Conservation (phyloP, 2,329 filamentous ascomycete species). For the Laburnicola sp. region DNA sequence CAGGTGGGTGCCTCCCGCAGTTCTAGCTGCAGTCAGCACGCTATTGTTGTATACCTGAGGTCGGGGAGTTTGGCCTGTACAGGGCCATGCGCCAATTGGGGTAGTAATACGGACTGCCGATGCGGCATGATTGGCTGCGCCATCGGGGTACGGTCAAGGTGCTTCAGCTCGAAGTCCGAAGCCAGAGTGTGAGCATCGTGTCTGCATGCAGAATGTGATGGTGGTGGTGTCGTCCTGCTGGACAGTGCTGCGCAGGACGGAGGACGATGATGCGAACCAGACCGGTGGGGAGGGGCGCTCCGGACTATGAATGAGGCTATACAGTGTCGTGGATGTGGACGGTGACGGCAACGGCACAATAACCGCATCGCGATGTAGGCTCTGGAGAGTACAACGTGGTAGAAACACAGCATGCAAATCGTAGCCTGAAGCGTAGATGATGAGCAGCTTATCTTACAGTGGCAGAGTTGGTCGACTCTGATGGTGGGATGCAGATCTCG, state of each 20-base stretch:
- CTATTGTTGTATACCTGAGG: conserved; percentile 20
- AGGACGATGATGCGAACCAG: conserved; percentile 6
- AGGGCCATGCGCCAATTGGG: conserved; percentile 25
- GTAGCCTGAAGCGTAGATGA: not conserved
- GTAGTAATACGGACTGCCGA: conserved; percentile 18
- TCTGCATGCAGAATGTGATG: not conserved
- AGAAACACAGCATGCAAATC: not conserved
- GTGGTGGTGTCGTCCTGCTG: not conserved
- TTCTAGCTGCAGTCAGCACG: conserved; percentile 28
- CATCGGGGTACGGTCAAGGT: conserved; percentile 22
- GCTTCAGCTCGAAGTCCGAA: conserved; percentile 35
- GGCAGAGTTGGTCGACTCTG: not conserved
- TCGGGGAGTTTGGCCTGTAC: conserved; percentile 21
- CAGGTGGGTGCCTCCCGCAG: conserved; percentile 10
- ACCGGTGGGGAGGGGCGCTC: conserved; percentile 3
- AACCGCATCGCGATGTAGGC: not conserved
- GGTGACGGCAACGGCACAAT: not conserved
- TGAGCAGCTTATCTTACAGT: conserved; percentile 3
- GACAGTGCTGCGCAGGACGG: conserved; percentile 1
- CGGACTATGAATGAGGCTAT: conserved; percentile 4
- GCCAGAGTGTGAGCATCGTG: not conserved
- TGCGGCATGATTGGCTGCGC: conserved; percentile 22
- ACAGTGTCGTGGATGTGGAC: too few relatives aligned
- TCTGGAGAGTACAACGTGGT: not conserved
- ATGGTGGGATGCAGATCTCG: not conserved